Base-by-base conservation (phyloP, 2,329 filamentous ascomycete genomes). In the Fusarium sp. region DNA sequence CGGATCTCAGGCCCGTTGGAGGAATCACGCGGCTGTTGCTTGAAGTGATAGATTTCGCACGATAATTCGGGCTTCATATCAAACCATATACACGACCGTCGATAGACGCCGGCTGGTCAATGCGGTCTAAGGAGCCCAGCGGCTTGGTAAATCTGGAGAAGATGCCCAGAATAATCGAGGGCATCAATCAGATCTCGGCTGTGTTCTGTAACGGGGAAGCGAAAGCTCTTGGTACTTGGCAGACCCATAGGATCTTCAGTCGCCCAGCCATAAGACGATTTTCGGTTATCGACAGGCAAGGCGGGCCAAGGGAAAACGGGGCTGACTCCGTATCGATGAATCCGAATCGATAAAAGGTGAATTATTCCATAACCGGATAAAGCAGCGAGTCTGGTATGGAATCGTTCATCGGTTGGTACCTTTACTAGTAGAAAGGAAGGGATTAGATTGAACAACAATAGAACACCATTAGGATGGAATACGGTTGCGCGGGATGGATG, bases 1-100 rank as follows among this genome's bases (percentile, higher is more conserved):
- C 72, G 72, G 72, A 71, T 74, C 43, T 47, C 53, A 75, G 72
- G 73, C 46, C 73, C 73, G 73, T 54, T 49, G 51, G 32, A 40
- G 46, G 41, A 24, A 49, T 40, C 47, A 61, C 20, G 30, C 55
- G 34, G 41, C 25, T 49, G 29, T 59, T n/a, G 13, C 22, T 60
- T 43, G 40, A 41, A 22, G 15, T 34, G 41, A 20, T 51, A 5
- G 20, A 40, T 41, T 41, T 38, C 63, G 60, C 24, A 30, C 30
- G 12, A 27, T 25, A 24, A 12, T 20, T 25, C 20, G 22, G 24
- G 55, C 30, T 40, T 29, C 25, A 45, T 24, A 27, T 20, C n/a
- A 43, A 34, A 34, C 22, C 16, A 32, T 34, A 30, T 20, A n/a
- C 24, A 25, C 45, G 40, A 65, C 46, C 29, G 16, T 59, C 45